Base-by-base conservation (phyloP, 2,329 filamentous ascomycete genomes). In the Aspergillus flavus region DNA sequence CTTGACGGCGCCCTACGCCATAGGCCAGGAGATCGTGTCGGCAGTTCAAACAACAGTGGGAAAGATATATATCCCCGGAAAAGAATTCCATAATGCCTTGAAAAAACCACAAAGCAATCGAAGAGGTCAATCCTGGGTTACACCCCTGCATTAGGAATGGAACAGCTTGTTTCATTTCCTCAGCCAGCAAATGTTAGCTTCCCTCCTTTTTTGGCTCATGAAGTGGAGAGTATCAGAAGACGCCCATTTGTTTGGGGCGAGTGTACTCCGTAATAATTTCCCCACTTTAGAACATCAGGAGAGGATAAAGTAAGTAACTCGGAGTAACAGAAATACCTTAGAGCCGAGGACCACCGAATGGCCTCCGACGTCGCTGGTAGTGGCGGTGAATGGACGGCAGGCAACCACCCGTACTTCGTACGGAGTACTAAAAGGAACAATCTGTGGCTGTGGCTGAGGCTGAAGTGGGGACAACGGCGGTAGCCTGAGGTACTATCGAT, bases 1-100 rank as follows among this genome's bases (percentile, higher is more conserved):
- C 69, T 73, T 73, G 69, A 68, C 63, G 32, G 53, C 61, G 71
- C 68, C 69, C 58, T 71, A 70, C 61, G 62, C 68, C 68, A 59
- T 59, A 52, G 16, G 58, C n/a, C 23, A 52, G 26, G 46, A 52
- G 30, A 46, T 45, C 23, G 34, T 6, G 30, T 32, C 46, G 2
- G 10, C 26, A 10, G 7, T 19, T 23, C 43, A 23, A 46, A 7
- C n/a, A 46, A 55, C 30, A 16, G 21, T 55, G 21, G 21, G 53
- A 34, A 57, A 2, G 26, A 30, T 0, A 26, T 1, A 23, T 26
- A 28, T 26, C 11, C 19, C 21, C 19, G 32, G 32, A 36, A 34
- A 34, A 53, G n/a, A 6, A 32, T 9, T 32, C 11, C 36, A n/a
- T 30, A 19, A 32, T 46, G 14, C 19, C 11, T 23, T 6, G 12